Evolutionary conservation across 2,329 filamentous ascomycete species (phyloP).

Genomic region (Furcasterigmium furcatum): DNA sequence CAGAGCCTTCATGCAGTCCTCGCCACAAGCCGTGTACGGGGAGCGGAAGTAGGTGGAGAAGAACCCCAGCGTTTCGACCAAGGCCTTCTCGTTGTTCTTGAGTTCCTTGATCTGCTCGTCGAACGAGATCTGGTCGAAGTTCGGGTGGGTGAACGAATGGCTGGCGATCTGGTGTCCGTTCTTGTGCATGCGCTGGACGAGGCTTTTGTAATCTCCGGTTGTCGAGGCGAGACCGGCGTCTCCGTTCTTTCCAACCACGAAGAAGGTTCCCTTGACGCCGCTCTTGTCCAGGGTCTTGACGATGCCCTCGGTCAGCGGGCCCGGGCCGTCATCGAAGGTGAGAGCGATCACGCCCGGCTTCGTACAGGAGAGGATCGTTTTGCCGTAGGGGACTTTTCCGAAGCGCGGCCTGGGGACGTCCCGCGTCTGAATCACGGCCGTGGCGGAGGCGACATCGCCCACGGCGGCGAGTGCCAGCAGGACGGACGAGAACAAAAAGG

Average conservation of each 20-base stretch:
- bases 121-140: slow-evolving; percentile 31
- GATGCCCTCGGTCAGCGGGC: slow-evolving; percentile 25
- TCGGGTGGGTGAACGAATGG: slow-evolving; percentile 45
- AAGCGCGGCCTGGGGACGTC: slow-evolving; percentile 17
- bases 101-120: slow-evolving; percentile 33
- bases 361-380: slow-evolving; percentile 28
- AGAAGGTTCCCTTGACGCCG: slow-evolving; percentile 31
- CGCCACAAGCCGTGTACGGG: slow-evolving; percentile 25
- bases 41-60: slow-evolving; percentile 45
- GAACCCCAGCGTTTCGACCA: slow-evolving; percentile 36
- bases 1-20: slow-evolving; percentile 17
- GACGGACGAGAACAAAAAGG: slow-evolving; percentile 9
- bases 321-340: slow-evolving; percentile 35
- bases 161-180: slow-evolving; percentile 45
- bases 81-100: slow-evolving; percentile 39
- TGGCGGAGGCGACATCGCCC: slow-evolving; percentile 5
- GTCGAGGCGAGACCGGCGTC: slow-evolving; percentile 29
- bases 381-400: slow-evolving; percentile 24
- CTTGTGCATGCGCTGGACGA: slow-evolving; percentile 38
- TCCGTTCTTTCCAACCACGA: slow-evolving; percentile 27
- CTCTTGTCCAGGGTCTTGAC: slow-evolving; percentile 29
- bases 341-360: slow-evolving; percentile 28
- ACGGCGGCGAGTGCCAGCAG: slow-evolving; percentile 7
- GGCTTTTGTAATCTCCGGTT: slow-evolving; percentile 28
- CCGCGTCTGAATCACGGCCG: slow-evolving; percentile 3